Evolutionary conservation across 768 basidiomycete species (phyloP), one percentile per base, ranked within the genome.

Genomic region (Russula sp.): DNA sequence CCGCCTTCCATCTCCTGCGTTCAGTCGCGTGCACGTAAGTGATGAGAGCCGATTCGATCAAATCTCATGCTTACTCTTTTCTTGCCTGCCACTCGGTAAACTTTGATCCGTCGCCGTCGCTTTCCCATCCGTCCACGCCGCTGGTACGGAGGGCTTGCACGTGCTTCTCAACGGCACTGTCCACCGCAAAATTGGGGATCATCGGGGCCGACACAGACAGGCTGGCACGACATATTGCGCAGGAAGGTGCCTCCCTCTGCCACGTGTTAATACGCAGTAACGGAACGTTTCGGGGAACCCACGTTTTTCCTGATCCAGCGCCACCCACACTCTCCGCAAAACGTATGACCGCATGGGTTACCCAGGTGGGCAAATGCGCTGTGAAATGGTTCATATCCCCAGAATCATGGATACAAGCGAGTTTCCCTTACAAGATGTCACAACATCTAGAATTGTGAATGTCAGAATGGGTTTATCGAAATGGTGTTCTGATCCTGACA

Each of bases 291-390:
- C n/a, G 24, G 32, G 56, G 36, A 28, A 11, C 71, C 81, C 63
- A 86, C 87, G 61, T 81, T 83, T 69, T 79, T 77, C 46, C 70
- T 69, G 58, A 83, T 75, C 88, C 88, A 90, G 62, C 77, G 73
- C 74, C 81, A 79, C 13, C 82, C 83, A 70, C 89, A 91, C 48
- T 82, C 79, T 9, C 85, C 89, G 63, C 89, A 91, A 64, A 81
- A 82, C 28, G 82, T 84, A 70, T 91, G 89, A 14, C 89, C 89
- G 69, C 89, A 91, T 2, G 89, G 87, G 70, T 84, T 88, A 26
- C 82, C 79, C 30, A 84, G 65, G 71, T 90, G 84, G 4, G 87
- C 78, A 36, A 79, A 81, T 38, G 82, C 85, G 60, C 89, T 89
- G 64, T 16, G 61, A 28, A 22, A 42, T 9, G 49, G 38, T 59